Evolutionary conservation across 345 rosid species (phyloP), one percentile per base, ranked within the genome.

Genomic region (Bruguiera sexangula): DNA sequence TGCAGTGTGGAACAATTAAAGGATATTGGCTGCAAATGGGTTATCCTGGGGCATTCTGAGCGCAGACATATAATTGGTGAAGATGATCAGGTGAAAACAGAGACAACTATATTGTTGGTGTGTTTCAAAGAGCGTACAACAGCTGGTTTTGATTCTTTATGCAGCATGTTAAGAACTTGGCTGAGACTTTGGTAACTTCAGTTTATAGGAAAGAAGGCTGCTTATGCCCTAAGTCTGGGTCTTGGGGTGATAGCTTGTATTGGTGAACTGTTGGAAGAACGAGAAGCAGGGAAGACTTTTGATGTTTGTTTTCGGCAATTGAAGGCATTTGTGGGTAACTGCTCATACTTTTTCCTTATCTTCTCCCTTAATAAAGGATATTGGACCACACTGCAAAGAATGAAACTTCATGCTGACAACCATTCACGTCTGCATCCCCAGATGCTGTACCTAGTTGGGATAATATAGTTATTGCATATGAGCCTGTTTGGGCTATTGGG

Each of bases 401-500:
- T 30, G 20, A 19, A 37, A 50, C 50, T 30, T 5, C 48, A 36
- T 58, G 26, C 64, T 66, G 10, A 69, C 57, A 22, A 39, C 60
- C 56, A 22, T 24, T 53, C 20, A 22, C 57, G 9, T 60, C 29
- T 15, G 70, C 46, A 48, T 53, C 63, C 76, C 61, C 83, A 94
- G 97, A 92, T 85, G 89, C 86, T 73, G 86, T 88, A 39, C 91
- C 98, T 43, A 83, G 97, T 81, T 92, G 97, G 98, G 98, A 95
- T 62, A 80, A 87, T 65, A 67, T 92, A 52, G 99, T 95, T 37
- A 86, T 95, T 69, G 99, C 99, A 3, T 95, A 95, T 59, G 96
- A 95, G 82, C 97, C 99, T 61, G 97, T 92, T 29, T 95, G 99
- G 99, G 99, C 99, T 68, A 92, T 95, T 77, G 99, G 97, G 74